phyloP scores from a whole-genome alignment of 441 rosid species.

The Brassica balearica region DNA sequence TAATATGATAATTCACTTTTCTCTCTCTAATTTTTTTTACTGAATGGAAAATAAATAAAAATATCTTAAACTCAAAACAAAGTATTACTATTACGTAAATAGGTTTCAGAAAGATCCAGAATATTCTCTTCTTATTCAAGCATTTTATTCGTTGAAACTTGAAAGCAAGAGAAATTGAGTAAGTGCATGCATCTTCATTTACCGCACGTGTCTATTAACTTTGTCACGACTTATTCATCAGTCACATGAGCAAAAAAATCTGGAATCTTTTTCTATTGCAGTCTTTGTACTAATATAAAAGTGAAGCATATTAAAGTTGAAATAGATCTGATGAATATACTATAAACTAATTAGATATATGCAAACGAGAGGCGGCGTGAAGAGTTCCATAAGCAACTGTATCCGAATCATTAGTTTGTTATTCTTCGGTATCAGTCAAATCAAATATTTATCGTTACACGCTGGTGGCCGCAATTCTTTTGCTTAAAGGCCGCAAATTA shows the following conservation, averaged over 20 bases:
- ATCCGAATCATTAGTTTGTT: conserved; percentile 47
- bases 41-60: background rate
- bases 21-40: background rate
- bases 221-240: conserved; percentile 35
- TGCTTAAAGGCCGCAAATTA: background rate
- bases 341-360: background rate
- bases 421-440: background rate
- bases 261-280: background rate
- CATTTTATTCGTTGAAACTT: conserved; percentile 23
- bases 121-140: conserved; percentile 2
- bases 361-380: conserved; percentile 39
- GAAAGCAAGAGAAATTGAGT: conserved; percentile 12
- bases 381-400: conserved; percentile 36
- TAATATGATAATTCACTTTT: background rate
- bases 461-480: conserved; percentile 8
- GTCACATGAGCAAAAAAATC: conserved; percentile 34
- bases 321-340: background rate
- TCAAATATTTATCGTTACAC: background rate
- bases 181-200: conserved; percentile 44
- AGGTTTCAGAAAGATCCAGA: conserved; percentile 27
- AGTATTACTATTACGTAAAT: background rate
- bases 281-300: conserved; percentile 10
- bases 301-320: background rate
- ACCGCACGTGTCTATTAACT: conserved; percentile 32
- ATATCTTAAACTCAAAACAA: background rate